Percentiles rank a stretch among this genome's conserved stretches.
Conservation (phyloP, 768 basidiomycete species). For the Serendipita vermifera region DNA sequence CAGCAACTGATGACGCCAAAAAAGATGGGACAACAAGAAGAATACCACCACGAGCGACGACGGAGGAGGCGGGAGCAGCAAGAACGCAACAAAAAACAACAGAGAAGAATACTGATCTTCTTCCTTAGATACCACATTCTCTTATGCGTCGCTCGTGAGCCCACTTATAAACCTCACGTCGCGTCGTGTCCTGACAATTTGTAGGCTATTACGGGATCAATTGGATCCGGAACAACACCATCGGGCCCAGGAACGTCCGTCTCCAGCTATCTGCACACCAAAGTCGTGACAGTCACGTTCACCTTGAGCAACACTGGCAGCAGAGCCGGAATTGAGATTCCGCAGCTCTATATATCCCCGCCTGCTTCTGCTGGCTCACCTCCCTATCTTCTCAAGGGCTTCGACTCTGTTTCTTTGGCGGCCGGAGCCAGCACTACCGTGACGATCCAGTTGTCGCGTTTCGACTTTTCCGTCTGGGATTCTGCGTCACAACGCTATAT, state of each 20-base stretch:
- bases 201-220: constrained; percentile 4
- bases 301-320: constrained; percentile 41
- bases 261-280: constrained; percentile 40
- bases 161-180: no score
- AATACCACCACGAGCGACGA: no score
- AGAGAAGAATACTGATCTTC: neutral
- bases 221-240: constrained; percentile 20
- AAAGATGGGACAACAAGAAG: no score
- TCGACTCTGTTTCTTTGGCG: constrained; percentile 32
- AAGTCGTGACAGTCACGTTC: constrained; percentile 41
- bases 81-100: neutral
- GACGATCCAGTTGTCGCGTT: constrained; percentile 36
- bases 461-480: constrained; percentile 39
- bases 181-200: no score
- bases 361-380: constrained; percentile 37
- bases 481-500: constrained; percentile 22
- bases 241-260: constrained; percentile 38
- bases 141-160: constrained; percentile 29
- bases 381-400: constrained; percentile 42
- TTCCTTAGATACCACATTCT: constrained; percentile 49
- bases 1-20: no score
- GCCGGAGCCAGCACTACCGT: constrained; percentile 34
- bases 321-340: constrained; percentile 43
- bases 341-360: constrained; percentile 42
- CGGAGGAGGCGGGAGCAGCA: no score